Percentiles rank a stretch among this genome's conserved stretches.
Evolutionary conservation across 345 rosid species (phyloP).

Genomic region (Arabidopsis arenosa): DNA sequence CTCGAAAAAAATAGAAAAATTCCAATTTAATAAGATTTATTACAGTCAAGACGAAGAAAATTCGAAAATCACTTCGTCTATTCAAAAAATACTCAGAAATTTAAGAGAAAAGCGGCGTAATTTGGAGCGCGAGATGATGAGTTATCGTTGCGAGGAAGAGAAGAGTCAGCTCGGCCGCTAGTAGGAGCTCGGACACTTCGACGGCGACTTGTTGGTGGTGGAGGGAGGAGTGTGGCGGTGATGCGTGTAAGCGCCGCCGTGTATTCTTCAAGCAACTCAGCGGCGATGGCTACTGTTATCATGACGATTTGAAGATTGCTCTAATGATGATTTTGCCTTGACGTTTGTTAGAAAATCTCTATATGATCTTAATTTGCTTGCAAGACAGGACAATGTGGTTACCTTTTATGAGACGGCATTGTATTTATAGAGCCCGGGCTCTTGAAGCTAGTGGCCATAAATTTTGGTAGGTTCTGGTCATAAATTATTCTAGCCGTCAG

Average conservation of each 20-base stretch:
- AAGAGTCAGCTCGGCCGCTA: constrained; percentile 24
- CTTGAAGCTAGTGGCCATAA: constrained; percentile 26
- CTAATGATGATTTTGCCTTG: constrained; percentile 7
- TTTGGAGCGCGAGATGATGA: constrained; percentile 42
- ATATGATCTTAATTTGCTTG: constrained; percentile 15
- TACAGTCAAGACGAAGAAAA: constrained; percentile 30
- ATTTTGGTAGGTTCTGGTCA: constrained; percentile 39
- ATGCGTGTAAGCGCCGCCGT: constrained; percentile 47
- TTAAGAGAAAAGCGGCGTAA: constrained; percentile 40
- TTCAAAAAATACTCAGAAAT: constrained; percentile 24
- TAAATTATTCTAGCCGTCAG: constrained; percentile 39
- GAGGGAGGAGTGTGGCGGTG: constrained; percentile 42
- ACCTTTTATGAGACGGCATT: constrained; percentile 17
- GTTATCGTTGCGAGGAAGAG: constrained; percentile 35
- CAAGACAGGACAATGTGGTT: constrained; percentile 33
- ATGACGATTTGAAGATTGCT: constrained; percentile 21
- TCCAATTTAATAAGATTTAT: constrained; percentile 16
- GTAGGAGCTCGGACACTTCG: constrained; percentile 34
- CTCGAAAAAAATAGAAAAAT: constrained; percentile 4
- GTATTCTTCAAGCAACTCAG: constrained; percentile 50
- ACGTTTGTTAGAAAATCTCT: background rate
- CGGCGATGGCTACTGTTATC: constrained; percentile 48
- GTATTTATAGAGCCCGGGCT: constrained; percentile 25
- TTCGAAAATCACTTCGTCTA: constrained; percentile 35
- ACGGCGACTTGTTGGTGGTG: constrained; percentile 38